Base-by-base conservation (phyloP, 192 early-diverging fungal species). In the Chytriomyces sp. region DNA sequence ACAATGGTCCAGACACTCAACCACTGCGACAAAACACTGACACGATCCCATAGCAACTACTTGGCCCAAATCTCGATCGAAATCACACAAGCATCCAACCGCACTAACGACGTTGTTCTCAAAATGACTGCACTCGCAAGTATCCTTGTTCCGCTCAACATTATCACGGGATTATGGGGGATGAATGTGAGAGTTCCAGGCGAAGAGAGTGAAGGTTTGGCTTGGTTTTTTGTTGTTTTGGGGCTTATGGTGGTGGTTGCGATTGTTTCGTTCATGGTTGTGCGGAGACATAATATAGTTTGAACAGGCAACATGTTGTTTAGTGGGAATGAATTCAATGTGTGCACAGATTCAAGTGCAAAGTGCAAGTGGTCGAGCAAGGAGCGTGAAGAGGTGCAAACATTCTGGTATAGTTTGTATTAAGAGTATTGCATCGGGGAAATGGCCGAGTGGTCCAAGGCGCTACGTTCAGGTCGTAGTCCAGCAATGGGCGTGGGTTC, bases 81-180 rank as follows among this genome's bases (percentile, higher is more conserved):
- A 53, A 82, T 93, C 73, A 87, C 87, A 8, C 80, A 85, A 44
- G 82, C 85, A 10, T 83, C 91, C 45, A 95, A 96, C 83, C 77
- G 88, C 20, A 97, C 95, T 6, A 96, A 94, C 67, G 92, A 93
- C 50, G 94, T 94, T 0, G 92, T 98, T 24, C 92, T 93, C 67
- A 90, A 92, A 70, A 88, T 99, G 79, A 96, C 96, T 1, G 92
- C 93, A 7, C 69, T 98, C 61, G 97, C 94, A 0, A 91, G 90
- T 43, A 93, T 99, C 49, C 80, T 99, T 18, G 88, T 99, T 28
- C 97, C 97, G 13, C 81, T 98, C 71, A 96, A 96, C 72, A 80
- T 98, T 68, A 87, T 97, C 35, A 95, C 96, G 0, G 83, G 83
- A 1, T 64, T 84, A 46, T 87, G 75, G 72, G 85, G 85, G 3